phyloP scores from a whole-genome alignment of 2,329 filamentous ascomycete genomes.

The Coniochaeta prunicola region DNA sequence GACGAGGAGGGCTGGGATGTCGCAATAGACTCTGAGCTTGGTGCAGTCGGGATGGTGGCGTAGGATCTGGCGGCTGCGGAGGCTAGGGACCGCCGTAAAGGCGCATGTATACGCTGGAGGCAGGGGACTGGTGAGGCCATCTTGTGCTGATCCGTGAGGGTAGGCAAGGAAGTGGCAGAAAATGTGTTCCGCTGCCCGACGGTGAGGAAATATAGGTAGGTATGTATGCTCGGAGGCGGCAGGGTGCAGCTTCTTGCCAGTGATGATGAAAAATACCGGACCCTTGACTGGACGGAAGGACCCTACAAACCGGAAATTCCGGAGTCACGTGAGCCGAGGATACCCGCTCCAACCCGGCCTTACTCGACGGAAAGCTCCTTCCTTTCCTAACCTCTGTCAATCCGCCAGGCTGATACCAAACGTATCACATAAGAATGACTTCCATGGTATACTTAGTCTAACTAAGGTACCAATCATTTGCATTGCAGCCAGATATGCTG shows the following conservation, averaged over 20 bases:
- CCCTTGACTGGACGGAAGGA: not conserved
- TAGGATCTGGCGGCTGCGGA: conserved; percentile 27
- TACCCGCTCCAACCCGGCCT: conserved; percentile 1
- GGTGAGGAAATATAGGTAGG: not conserved
- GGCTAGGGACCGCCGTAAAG: conserved; percentile 32
- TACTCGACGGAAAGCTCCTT: not conserved
- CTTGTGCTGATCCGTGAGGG: not conserved
- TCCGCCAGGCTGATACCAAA: too few relatives aligned
- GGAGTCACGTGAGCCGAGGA: not conserved
- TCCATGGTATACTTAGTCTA: too few relatives aligned
- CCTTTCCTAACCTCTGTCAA: too few relatives aligned
- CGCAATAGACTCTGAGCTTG: conserved; percentile 4
- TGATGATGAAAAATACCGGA: not conserved
- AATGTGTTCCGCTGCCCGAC: not conserved
- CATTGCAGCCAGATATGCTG: too few relatives aligned
- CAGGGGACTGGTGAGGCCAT: conserved; percentile 34
- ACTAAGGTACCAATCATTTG: too few relatives aligned
- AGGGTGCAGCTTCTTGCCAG: not conserved
- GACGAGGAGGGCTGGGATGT: conserved; percentile 7
- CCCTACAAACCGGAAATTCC: not conserved
- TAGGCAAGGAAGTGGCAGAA: not conserved
- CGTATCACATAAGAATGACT: too few relatives aligned
- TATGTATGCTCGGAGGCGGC: not conserved
- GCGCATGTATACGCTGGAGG: conserved; percentile 33
- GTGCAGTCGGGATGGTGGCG: conserved; percentile 34